These are phyloP conservation scores for Lecanosticta acicola DNA, from an alignment of 2,329 filamentous ascomycete species.

Conservation along the genomic window DNA sequence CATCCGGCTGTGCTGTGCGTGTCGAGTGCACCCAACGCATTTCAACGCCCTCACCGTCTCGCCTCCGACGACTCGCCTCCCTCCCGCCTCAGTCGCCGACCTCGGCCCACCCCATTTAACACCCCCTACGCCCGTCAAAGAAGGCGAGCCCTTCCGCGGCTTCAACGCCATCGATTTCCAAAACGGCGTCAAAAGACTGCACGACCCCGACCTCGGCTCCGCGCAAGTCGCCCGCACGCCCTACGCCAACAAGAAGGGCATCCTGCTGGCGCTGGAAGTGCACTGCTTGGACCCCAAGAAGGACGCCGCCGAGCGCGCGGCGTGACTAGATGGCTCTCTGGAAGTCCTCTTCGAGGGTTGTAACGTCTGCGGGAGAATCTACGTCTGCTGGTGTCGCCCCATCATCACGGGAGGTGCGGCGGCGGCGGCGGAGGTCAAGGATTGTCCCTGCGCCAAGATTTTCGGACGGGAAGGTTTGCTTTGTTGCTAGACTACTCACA, in stretches of 20 bases:
- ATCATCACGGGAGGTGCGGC: constrained; percentile 3
- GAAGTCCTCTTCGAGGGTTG: constrained; percentile 12
- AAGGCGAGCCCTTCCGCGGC: constrained; percentile 25
- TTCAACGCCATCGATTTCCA: constrained; percentile 28
- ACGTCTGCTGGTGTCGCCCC: constrained; percentile 6
- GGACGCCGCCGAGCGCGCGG: constrained; percentile 10
- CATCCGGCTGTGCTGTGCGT: constrained; percentile 28
- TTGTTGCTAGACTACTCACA: constrained; percentile 8
- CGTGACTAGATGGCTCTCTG: constrained; percentile 13
- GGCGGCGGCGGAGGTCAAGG: constrained; percentile 5
- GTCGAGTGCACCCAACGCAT: constrained; percentile 26
- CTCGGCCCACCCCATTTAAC: constrained; percentile 2
- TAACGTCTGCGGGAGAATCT: constrained; percentile 8
- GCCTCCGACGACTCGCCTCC: constrained; percentile 3
- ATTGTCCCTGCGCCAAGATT: constrained; percentile 9
- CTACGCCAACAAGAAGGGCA: constrained; percentile 23
- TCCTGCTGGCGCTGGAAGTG: constrained; percentile 19
- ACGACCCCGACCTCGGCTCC: constrained; percentile 24
- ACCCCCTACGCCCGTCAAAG: constrained; percentile 14
- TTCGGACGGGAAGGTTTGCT: constrained; percentile 8
- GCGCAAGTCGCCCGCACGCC: constrained; percentile 27
- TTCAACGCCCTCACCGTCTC: constrained; percentile 24
- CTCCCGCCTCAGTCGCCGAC: background rate
- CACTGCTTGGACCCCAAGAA: constrained; percentile 19
- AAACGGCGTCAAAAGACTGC: constrained; percentile 16